Evolutionary conservation across 495 filamentous ascomycete genomes (phyloP), one percentile per base, ranked within the genome.

Genomic region (Penicillium subrubescens): DNA sequence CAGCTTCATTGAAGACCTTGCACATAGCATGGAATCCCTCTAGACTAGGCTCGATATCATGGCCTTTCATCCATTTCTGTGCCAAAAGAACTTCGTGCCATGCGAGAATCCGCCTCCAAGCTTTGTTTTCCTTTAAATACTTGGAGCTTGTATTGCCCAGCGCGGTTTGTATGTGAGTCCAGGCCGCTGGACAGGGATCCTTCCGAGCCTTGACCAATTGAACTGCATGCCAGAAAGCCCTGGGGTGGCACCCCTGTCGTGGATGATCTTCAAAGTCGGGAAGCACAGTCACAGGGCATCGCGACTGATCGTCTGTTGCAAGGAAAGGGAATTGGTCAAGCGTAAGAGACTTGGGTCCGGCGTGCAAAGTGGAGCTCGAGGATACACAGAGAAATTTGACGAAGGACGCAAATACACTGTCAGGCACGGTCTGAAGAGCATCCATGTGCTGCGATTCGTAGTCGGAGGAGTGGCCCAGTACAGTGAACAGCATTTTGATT

Each of bases 1-100:
- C 68, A 31, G 81, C 80, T 52, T 71, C 77, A 8, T 77, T 75
- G 50, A 84, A 82, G 19, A 75, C 72, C 27, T 61, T 56, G 65
- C 84, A 87, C n/a, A 88, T 65, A 19, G 73, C 46, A 10, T 75
- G 67, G 58, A 88, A 84, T 2, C 77, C 81, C 2, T 74, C 63
- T 25, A 80, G 66, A 33, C 80, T 79, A 17, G 77, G 59, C 35
- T 79, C 78, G 27, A 84, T 55, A 21, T 77, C 69, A 27, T 70
- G 68, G 5, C 69, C 58, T 17, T 77, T 67, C 76, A 83, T 82
- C 70, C 78, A 80, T 15, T 67, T 63, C 7, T 81, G 57, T 3
- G 76, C 67, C 29, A 71, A 65, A 27, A 74, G 44, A 2, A 72
- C 60, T 55, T 80, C 75, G 59, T 80, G 71, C 83, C 83, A 85